Evolutionary conservation across 2,329 filamentous ascomycete species (phyloP), one percentile per base, ranked within the genome.

Genomic region (Penicillium occitanis): DNA sequence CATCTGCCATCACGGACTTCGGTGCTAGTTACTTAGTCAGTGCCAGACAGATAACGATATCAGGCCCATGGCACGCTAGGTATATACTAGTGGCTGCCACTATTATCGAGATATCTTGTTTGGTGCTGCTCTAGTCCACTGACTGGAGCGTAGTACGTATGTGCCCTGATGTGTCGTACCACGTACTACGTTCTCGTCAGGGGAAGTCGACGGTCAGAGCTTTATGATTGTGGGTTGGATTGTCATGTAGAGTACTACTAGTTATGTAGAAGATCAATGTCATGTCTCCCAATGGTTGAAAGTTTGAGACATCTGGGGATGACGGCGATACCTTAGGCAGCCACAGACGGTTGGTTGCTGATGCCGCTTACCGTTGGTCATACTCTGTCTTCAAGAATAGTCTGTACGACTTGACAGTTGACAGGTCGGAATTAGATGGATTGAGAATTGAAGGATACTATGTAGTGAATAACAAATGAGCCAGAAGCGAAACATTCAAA

Each of bases 21-120:
- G 40, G 14, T n/a, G 40, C 14, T n/a, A 37, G 35, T 13, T 7
- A 30, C 28, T 30, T 30, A 40, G 37, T 40, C 14, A 13, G 22
- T 28, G 44, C 48, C 48, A 37, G 33, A 13, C 17, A 19, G 30
- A 37, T 25, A 37, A 57, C 51, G 30, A 25, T 25, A 33, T 55
- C 14, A 55, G 55, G 30, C 33, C 55, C 55, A 28, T 25, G 19
- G 22, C 37, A 11, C 57, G 40, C 57, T 25, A 40, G 35, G 10
- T 30, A 60, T 2, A 44, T 55, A 53, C 7, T 53, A 25, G 25
- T 25, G 3, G 25, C 25, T 25, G 25, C 25, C 25, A 19, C 57
- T 30, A 60, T 30, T 33, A 46, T 60, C 22, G 22, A 59, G 57
- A 60, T 60, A 60, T 60, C 57, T 60, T 60, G 57, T 60, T 60